Conservation (phyloP, 2,329 filamentous ascomycete genomes). For the Pezizomycotina sp. region DNA sequence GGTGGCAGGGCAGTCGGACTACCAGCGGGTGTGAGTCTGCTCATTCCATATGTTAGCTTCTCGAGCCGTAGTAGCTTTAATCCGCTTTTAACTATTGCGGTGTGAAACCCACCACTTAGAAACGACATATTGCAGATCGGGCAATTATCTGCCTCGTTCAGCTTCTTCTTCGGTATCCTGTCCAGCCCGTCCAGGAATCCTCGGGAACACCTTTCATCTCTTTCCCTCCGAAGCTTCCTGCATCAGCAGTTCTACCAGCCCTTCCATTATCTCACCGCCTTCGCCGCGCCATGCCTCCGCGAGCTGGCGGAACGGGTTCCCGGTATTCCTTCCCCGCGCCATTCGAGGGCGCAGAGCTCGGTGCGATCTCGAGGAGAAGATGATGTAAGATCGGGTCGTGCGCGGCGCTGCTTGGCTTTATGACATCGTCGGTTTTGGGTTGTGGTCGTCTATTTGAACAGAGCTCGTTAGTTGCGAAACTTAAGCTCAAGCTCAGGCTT, state of each 20-base stretch:
- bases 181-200: constrained; percentile 22
- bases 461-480: not conserved
- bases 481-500: not conserved
- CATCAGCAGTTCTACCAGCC: constrained; percentile 19
- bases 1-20: constrained; percentile 22
- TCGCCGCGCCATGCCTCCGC: constrained; percentile 11
- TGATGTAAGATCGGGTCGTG: constrained; percentile 20
- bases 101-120: constrained; percentile 16
- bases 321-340: not conserved
- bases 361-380: constrained; percentile 19
- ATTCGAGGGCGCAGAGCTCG: constrained; percentile 1
- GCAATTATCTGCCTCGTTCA: constrained; percentile 23
- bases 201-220: constrained; percentile 15
- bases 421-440: constrained; percentile 10
- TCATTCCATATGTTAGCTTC: not conserved
- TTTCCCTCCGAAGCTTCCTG: constrained; percentile 15
- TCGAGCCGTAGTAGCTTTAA: not conserved
- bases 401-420: constrained; percentile 13
- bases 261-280: constrained; percentile 16
- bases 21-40: constrained; percentile 22
- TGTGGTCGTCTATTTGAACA: constrained; percentile 20
- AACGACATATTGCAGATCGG: constrained; percentile 23
- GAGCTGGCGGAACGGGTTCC: not conserved
- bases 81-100: not conserved
- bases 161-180: constrained; percentile 21